Evolutionary conservation across 2,329 filamentous ascomycete genomes (phyloP).

Genomic region (Coleophoma crateriformis): DNA sequence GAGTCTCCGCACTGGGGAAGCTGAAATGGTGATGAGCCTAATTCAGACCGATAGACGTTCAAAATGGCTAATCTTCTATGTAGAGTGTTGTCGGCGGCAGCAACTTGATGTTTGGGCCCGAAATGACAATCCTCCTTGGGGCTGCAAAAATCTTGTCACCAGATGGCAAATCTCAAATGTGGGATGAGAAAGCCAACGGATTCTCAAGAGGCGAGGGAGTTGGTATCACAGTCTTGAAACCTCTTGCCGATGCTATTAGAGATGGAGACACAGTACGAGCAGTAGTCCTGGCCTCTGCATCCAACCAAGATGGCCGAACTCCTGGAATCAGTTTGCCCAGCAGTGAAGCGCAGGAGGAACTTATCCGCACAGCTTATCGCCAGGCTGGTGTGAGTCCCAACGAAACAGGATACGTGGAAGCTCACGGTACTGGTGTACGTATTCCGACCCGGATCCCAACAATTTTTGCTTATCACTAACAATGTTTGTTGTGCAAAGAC

Average conservation of each 20-base stretch:
- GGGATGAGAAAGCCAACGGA: slow-evolving; percentile 28
- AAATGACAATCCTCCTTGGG: background rate
- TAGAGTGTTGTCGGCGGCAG: background rate
- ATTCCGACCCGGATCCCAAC: slow-evolving; percentile 4
- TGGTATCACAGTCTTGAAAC: slow-evolving; percentile 54
- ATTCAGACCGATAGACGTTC: background rate
- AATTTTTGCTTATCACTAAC: slow-evolving; percentile 9
- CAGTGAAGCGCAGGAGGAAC: slow-evolving; percentile 33
- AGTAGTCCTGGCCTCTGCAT: slow-evolving; percentile 34
- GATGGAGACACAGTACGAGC: slow-evolving; percentile 37
- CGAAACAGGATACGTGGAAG: background rate
- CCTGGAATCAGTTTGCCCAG: slow-evolving; percentile 39
- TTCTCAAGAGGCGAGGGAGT: slow-evolving; percentile 61
- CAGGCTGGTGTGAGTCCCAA: slow-evolving; percentile 9
- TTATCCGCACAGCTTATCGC: slow-evolving; percentile 15
- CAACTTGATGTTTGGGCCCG: slow-evolving; percentile 1
- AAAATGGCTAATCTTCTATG: background rate
- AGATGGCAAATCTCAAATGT: background rate
- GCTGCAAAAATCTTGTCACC: background rate
- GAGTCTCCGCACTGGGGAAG: slow-evolving; percentile 32
- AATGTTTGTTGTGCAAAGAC: slow-evolving; percentile 9
- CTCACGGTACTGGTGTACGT: slow-evolving; percentile 18
- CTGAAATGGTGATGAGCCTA: slow-evolving; percentile 17
- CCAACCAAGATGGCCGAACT: slow-evolving; percentile 41
- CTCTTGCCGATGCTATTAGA: slow-evolving; percentile 37